phyloP scores from a whole-genome alignment of 2,329 filamentous ascomycete species.

The Alternaria conjuncta region DNA sequence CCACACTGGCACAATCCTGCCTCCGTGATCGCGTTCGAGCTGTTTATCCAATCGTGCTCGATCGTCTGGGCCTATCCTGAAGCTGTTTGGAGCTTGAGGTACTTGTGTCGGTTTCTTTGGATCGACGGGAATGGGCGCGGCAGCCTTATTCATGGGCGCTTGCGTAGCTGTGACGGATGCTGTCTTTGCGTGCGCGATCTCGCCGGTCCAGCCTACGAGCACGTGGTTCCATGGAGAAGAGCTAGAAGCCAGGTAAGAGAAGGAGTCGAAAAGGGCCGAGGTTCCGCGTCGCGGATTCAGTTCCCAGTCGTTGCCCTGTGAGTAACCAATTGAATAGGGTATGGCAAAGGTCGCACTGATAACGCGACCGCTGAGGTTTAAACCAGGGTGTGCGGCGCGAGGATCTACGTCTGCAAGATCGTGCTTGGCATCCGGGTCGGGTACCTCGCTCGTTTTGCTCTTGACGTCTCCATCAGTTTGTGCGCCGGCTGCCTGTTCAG shows the following conservation, averaged over 20 bases:
- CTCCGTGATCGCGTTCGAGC: conserved; percentile 73
- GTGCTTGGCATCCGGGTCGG: conserved; percentile 44
- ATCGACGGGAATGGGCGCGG: conserved; percentile 79
- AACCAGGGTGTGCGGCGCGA: conserved; percentile 60
- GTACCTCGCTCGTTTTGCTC: conserved; percentile 58
- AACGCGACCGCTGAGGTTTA: conserved; percentile 66
- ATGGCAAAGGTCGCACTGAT: conserved; percentile 70
- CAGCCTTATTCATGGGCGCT: conserved; percentile 71
- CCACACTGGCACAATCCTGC: conserved; percentile 88
- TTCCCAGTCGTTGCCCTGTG: conserved; percentile 65
- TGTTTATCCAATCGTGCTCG: conserved; percentile 76
- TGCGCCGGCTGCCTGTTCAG: conserved; percentile 54
- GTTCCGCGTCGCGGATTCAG: conserved; percentile 81
- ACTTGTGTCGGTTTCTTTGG: conserved; percentile 61
- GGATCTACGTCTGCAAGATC: conserved; percentile 60
- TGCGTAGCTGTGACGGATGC: conserved; percentile 49
- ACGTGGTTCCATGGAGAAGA: conserved; percentile 88
- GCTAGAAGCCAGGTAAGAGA: conserved; percentile 84
- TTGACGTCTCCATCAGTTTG: conserved; percentile 59
- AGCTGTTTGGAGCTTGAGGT: conserved; percentile 69
- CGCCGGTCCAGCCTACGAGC: conserved; percentile 93
- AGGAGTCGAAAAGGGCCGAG: conserved; percentile 90
- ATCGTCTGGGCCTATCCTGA: conserved; percentile 74
- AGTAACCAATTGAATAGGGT: conserved; percentile 64
- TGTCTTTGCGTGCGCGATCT: conserved; percentile 56